Percentiles rank a stretch among this genome's conserved stretches.
Evolutionary conservation across 257 asterid species (phyloP).

Genomic region (Nicotiana sylvestris): DNA sequence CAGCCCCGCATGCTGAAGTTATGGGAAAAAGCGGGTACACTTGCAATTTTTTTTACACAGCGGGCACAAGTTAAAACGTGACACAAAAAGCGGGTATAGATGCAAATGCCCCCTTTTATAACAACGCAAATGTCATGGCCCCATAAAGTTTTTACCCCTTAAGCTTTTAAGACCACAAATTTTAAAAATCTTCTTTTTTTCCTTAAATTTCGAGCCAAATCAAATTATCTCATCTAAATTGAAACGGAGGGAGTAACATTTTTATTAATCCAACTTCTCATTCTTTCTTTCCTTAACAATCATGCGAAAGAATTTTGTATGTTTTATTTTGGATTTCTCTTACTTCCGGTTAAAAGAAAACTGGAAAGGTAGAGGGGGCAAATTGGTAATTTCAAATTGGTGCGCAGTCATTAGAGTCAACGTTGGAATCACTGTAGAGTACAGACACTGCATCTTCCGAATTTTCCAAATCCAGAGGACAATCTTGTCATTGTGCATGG

Average conservation of each 20-base stretch:
- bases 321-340: not conserved
- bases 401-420: not conserved
- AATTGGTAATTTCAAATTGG: not conserved
- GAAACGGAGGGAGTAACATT: not conserved
- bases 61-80: too few relatives aligned
- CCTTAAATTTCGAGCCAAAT: rapidly evolving
- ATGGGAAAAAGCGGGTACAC: too few relatives aligned
- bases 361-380: not conserved
- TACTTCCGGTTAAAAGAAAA: not conserved
- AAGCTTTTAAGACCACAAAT: too few relatives aligned
- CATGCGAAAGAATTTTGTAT: not conserved
- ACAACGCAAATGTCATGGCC: too few relatives aligned
- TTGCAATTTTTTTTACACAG: too few relatives aligned
- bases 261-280: not conserved
- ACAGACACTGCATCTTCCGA: not conserved
- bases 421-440: not conserved
- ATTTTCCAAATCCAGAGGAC: not conserved
- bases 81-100: too few relatives aligned
- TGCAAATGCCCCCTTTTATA: too few relatives aligned
- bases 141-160: too few relatives aligned
- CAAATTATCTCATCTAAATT: too few relatives aligned
- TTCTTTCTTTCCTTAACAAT: too few relatives aligned
- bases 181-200: too few relatives aligned
- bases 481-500: not conserved
- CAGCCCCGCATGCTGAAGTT: too few relatives aligned